Evolutionary conservation across 495 filamentous ascomycete species (phyloP), one percentile per base, ranked within the genome.

Genomic region (Penicillium paxilli): DNA sequence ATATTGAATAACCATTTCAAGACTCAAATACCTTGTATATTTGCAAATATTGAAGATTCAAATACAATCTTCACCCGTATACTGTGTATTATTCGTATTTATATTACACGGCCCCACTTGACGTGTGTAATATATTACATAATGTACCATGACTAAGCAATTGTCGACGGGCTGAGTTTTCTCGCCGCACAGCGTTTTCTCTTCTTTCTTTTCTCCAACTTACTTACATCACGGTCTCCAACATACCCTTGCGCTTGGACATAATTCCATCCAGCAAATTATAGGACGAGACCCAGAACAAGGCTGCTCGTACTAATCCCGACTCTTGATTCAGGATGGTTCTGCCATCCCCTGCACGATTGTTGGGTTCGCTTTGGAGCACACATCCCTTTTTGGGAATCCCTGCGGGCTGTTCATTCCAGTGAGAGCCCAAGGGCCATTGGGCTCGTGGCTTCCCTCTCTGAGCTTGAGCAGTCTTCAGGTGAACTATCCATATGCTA

Each of bases 291-390:
- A 78, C 75, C 73, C 60, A 78, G 75, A 78, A 41, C 46, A 64
- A 77, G 53, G 47, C 33, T 68, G 75, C 73, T 77, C 71, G 69
- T 78, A 73, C 71, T 75, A 78, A 78, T 78, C 75, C 73, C 66
- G 67, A 64, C 68, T 57, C 64, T 65, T 73, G 65, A 60, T 68
- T 48, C 52, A 28, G 48, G 52, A 51, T 52, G 23, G 52, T 47
- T 55, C 51, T 62, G 47, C 52, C 45, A 49, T 59, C 25, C 56
- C 37, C 17, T 40, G 51, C 60, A 70, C 64, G 72, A 66, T 64
- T 55, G 63, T 63, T 63, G 70, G 75, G 75, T 78, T 78, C 75
- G 75, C 75, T 78, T 72, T 77, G 71, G 72, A 78, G 75, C 72
- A 66, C 54, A 78, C 71, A 76, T 51, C 30, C 54, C 44, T 52